Conservation (phyloP, 768 basidiomycete genomes). For the Podaxis carcinomalis region DNA sequence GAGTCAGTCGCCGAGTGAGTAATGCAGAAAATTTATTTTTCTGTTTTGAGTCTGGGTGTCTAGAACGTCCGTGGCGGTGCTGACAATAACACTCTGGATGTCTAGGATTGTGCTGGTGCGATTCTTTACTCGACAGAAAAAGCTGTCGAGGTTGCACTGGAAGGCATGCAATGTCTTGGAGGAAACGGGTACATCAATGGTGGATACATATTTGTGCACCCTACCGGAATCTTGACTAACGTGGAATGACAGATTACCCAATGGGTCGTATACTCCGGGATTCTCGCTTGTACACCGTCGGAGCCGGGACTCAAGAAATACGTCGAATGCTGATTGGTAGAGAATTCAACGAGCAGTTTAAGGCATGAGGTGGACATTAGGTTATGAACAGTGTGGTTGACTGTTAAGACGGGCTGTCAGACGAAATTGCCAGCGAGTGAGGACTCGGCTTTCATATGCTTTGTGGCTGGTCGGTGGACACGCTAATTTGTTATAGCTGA, state of each 20-base stretch:
- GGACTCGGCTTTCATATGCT: conserved; percentile 10
- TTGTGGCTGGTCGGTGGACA: conserved; percentile 2
- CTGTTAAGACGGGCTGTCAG: conserved; percentile 4
- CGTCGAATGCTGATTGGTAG: conserved; percentile 91
- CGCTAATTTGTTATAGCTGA: conserved; percentile 8
- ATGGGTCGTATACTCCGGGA: conserved; percentile 86
- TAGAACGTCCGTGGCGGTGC: background rate
- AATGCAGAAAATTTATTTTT: background rate
- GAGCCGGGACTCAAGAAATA: conserved; percentile 97
- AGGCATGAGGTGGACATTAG: conserved; percentile 17
- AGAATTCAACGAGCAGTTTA: conserved; percentile 78
- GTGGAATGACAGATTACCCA: conserved; percentile 65
- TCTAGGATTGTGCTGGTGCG: conserved; percentile 90
- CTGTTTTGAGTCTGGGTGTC: background rate
- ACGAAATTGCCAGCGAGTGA: conserved; percentile 8
- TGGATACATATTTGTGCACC: conserved; percentile 22
- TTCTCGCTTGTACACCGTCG: conserved; percentile 85
- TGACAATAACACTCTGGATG: conserved; percentile 1
- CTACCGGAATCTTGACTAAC: conserved; percentile 4
- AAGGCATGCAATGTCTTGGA: conserved; percentile 90
- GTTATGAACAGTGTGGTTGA: background rate
- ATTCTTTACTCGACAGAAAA: conserved; percentile 92
- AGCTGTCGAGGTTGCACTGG: conserved; percentile 85
- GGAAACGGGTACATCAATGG: conserved; percentile 97
- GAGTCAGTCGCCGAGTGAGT: conserved; percentile 73